Percentiles rank a stretch among this genome's conserved stretches.
These are phyloP conservation scores for Drosera capensis DNA, from an alignment of 148 eudicot species.

Conservation along the genomic window DNA sequence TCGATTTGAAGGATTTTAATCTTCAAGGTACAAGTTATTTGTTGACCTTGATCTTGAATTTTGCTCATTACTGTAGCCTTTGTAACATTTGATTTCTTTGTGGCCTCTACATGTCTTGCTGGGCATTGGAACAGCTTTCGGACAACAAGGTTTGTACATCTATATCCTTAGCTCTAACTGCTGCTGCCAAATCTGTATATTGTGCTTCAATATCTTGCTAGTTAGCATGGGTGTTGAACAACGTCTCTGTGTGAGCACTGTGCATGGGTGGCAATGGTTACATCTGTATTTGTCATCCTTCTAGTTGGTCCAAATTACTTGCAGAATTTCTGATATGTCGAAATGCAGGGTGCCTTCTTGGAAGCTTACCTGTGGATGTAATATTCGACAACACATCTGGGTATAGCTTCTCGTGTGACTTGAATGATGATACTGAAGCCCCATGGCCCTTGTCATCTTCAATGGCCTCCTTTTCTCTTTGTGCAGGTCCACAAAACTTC, in stretches of 20 bases:
- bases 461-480: conserved; percentile 66
- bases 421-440: conserved; percentile 82
- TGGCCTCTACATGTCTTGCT: conserved; percentile 6
- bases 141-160: conserved; percentile 50
- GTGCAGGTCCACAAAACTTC: conserved; percentile 58
- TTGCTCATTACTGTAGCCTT: conserved; percentile 3
- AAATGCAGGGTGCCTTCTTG: conserved; percentile 71
- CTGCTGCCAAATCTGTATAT: too few relatives aligned
- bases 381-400: conserved; percentile 71
- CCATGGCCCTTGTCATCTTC: conserved; percentile 96
- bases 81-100: conserved; percentile 15
- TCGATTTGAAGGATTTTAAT: conserved; percentile 81
- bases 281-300: neutral
- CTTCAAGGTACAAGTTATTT: conserved; percentile 46
- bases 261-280: too few relatives aligned
- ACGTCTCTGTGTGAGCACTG: too few relatives aligned
- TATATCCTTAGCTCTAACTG: conserved; percentile 4
- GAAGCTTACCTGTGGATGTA: conserved; percentile 78
- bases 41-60: neutral
- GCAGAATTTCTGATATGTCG: neutral
- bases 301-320: neutral
- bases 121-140: conserved; percentile 49
- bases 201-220: too few relatives aligned
- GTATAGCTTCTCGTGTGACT: conserved; percentile 80
- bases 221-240: too few relatives aligned